phyloP scores from a whole-genome alignment of 495 filamentous ascomycete genomes.

The Xylaria grammica region DNA sequence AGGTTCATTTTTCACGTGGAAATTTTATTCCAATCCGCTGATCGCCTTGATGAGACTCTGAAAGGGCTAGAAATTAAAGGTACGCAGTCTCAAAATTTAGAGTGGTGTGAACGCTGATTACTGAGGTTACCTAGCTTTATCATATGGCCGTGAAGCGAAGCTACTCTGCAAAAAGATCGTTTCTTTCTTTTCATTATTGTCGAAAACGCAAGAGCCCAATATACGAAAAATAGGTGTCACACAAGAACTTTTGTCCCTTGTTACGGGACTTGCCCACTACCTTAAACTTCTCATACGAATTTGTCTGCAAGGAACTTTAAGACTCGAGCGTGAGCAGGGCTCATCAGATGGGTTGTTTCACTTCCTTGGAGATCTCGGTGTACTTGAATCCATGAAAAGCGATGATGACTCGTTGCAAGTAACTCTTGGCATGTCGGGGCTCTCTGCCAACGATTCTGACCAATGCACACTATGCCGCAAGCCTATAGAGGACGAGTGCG shows the following conservation, averaged over 20 bases:
- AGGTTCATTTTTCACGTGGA: slow-evolving; percentile 97
- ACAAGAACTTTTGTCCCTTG: slow-evolving; percentile 91
- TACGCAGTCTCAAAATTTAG: slow-evolving; percentile 43
- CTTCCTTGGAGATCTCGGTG: slow-evolving; percentile 81
- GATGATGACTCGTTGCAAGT: slow-evolving; percentile 75
- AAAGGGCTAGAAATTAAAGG: slow-evolving; percentile 73
- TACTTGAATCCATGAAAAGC: slow-evolving; percentile 72
- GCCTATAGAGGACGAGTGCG: slow-evolving; percentile 93
- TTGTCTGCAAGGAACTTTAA: slow-evolving; percentile 90
- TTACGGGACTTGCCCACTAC: slow-evolving; percentile 97
- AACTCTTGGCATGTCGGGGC: slow-evolving; percentile 70
- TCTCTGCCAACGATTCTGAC: slow-evolving; percentile 81
- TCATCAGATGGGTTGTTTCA: slow-evolving; percentile 73
- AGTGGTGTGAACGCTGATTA: slow-evolving; percentile 14
- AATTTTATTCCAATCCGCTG: slow-evolving; percentile 86
- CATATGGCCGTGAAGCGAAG: slow-evolving; percentile 94
- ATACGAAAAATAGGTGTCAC: slow-evolving; percentile 91
- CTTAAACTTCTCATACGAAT: slow-evolving; percentile 97
- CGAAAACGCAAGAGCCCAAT: slow-evolving; percentile 90
- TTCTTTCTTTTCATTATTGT: slow-evolving; percentile 92
- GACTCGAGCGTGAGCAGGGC: slow-evolving; percentile 82
- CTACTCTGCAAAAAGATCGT: slow-evolving; percentile 99
- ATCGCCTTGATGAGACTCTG: slow-evolving; percentile 78
- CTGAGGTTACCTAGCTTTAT: slow-evolving; percentile 64
- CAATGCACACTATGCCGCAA: slow-evolving; percentile 79